Conservation (phyloP, 129 eudicot genomes). For the Centaurea solstitialis region DNA sequence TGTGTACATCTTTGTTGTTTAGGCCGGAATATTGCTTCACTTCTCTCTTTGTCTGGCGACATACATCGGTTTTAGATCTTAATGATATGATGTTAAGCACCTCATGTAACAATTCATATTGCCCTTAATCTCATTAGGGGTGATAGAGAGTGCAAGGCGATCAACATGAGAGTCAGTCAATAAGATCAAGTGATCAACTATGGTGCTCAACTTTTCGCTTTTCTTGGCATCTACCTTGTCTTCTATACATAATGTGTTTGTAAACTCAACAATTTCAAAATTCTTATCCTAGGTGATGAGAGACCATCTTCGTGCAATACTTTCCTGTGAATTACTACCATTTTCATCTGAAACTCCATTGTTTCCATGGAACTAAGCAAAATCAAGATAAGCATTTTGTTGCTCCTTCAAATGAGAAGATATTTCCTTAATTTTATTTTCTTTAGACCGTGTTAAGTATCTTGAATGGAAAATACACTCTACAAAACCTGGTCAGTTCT, state of each 20-base stretch:
- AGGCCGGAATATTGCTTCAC: constrained; percentile 14
- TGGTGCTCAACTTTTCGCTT: constrained; percentile 4
- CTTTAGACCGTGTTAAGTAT: constrained; percentile 32
- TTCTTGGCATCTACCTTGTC: constrained; percentile 23
- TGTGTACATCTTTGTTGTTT: constrained; percentile 5
- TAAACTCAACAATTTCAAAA: constrained; percentile 41
- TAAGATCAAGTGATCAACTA: constrained; percentile 1
- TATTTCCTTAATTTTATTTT: constrained; percentile 35
- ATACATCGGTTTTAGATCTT: constrained; percentile 58
- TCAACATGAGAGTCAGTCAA: constrained; percentile 14
- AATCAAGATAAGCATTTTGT: constrained; percentile 23
- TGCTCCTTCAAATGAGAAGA: constrained; percentile 22
- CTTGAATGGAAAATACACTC: constrained; percentile 45
- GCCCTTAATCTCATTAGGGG: constrained; percentile 51
- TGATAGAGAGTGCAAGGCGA: neutral
- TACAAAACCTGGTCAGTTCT: constrained; percentile 30
- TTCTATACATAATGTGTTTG: constrained; percentile 9
- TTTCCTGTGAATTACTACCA: constrained; percentile 20
- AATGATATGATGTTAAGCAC: constrained; percentile 68
- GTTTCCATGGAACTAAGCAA: constrained; percentile 31
- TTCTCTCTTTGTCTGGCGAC: constrained; percentile 39
- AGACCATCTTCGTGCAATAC: constrained; percentile 32
- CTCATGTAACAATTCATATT: constrained; percentile 53
- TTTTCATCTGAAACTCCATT: constrained; percentile 23
- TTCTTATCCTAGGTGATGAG: constrained; percentile 51